phyloP scores from a whole-genome alignment of 306 rosid species.

The Trifolium repens region DNA sequence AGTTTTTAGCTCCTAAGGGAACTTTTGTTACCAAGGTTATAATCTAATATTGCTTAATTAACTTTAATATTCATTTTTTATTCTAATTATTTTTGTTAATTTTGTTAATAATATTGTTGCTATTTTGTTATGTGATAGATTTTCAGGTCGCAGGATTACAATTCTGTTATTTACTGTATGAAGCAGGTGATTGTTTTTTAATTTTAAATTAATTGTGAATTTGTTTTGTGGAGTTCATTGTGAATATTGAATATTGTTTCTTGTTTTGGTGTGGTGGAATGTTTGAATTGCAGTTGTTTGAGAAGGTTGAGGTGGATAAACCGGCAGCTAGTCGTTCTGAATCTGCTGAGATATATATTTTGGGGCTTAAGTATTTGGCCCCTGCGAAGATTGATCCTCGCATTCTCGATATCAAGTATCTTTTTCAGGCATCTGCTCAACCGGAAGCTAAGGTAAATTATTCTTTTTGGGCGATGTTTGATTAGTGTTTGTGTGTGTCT shows the following conservation, averaged over 20 bases:
- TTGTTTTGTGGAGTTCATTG: not conserved
- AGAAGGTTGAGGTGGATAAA: slow-evolving; percentile 87
- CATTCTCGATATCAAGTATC: slow-evolving; percentile 82
- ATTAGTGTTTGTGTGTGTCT: not conserved
- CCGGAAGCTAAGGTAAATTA: slow-evolving; percentile 74
- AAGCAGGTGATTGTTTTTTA: slow-evolving; percentile 59
- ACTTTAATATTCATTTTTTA: not conserved
- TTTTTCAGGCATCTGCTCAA: slow-evolving; percentile 78
- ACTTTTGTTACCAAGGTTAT: slow-evolving; percentile 72
- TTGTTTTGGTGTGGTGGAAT: not conserved
- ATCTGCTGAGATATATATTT: slow-evolving; percentile 90
- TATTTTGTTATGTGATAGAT: slow-evolving; percentile 50
- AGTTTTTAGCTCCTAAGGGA: slow-evolving; percentile 82
- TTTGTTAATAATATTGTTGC: not conserved
- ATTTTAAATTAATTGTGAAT: not conserved
- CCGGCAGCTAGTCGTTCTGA: slow-evolving; percentile 92
- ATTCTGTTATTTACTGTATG: slow-evolving; percentile 75
- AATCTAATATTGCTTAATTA: not conserved
- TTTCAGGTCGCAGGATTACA: slow-evolving; percentile 96
- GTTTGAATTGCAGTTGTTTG: slow-evolving; percentile 72
- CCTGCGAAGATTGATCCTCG: slow-evolving; percentile 96
- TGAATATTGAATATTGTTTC: not conserved
- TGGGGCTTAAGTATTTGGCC: slow-evolving; percentile 86
- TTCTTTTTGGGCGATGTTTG: not conserved
- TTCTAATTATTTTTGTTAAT: not conserved